A percentile compares a stretch with the other conserved stretches of the same genome.
These are phyloP conservation scores for Claviceps sorghi DNA, from an alignment of 2,329 filamentous ascomycete genomes.

Conservation along the genomic window DNA sequence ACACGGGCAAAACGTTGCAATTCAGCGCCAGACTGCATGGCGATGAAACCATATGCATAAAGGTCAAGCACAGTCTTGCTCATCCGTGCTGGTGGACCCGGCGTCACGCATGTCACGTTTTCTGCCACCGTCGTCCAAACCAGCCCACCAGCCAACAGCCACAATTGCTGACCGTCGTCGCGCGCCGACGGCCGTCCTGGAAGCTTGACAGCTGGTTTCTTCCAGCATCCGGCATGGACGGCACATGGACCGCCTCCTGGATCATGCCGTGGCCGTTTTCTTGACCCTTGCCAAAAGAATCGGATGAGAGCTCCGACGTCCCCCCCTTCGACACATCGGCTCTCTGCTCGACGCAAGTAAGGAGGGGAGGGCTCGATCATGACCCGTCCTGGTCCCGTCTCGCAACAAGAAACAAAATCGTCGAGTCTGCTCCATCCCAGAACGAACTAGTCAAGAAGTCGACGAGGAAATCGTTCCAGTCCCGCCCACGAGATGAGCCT, in stretches of 20 bases:
- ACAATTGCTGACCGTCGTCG: too few relatives aligned
- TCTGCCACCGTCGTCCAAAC: too few relatives aligned
- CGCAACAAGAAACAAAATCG: not conserved
- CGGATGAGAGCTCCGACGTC: not conserved
- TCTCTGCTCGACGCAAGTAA: not conserved
- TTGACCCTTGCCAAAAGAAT: not conserved
- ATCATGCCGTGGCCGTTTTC: not conserved
- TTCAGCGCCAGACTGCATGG: too few relatives aligned
- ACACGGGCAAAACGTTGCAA: too few relatives aligned
- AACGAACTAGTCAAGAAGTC: too few relatives aligned
- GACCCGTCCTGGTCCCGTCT: not conserved
- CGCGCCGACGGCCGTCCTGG: too few relatives aligned
- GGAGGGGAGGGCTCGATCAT: not conserved
- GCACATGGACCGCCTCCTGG: not conserved
- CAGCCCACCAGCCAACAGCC: too few relatives aligned
- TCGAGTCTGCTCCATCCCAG: not conserved
- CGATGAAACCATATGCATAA: too few relatives aligned
- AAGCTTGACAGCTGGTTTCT: not conserved
- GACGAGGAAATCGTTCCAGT: not conserved
- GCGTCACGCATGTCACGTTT: too few relatives aligned
- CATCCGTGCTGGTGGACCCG: too few relatives aligned
- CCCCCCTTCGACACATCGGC: not conserved
- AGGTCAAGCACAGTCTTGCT: too few relatives aligned
- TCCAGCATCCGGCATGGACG: not conserved
- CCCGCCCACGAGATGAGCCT: conserved; percentile 24